These are phyloP conservation scores for Aspergillus eucalypticola DNA, from an alignment of 2,329 filamentous ascomycete species.

Conservation along the genomic window DNA sequence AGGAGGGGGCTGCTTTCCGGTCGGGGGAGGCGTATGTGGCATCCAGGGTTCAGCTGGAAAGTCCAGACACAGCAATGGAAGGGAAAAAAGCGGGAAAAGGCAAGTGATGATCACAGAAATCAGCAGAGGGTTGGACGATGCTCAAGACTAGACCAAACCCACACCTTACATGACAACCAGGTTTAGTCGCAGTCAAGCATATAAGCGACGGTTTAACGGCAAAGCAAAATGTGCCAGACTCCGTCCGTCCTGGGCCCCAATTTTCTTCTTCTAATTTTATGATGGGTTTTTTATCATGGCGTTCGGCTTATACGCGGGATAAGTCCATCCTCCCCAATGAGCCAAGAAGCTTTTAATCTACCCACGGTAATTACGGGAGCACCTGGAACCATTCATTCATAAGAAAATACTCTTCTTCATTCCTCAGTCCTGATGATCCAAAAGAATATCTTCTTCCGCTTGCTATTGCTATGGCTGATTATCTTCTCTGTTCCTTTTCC, in stretches of 20 bases:
- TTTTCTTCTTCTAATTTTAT: conserved; percentile 2
- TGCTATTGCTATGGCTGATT: not conserved
- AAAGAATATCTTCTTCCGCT: not conserved
- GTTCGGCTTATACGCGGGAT: conserved; percentile 1
- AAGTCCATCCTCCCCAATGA: not conserved
- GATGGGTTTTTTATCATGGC: not conserved
- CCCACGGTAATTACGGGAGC: not conserved
- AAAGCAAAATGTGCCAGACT: not conserved
- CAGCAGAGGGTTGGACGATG: not conserved
- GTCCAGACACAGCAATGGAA: not conserved
- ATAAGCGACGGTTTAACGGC: conserved; percentile 1
- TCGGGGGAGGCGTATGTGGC: not conserved
- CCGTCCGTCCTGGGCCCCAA: not conserved
- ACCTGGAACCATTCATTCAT: not conserved
- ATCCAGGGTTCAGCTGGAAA: conserved; percentile 3
- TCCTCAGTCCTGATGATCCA: not conserved
- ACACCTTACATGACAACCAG: not conserved
- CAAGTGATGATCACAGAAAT: conserved; percentile 1
- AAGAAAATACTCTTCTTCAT: not conserved
- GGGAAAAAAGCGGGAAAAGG: not conserved
- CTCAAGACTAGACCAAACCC: not conserved
- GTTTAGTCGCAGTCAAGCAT: not conserved
- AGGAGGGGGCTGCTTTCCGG: no score
- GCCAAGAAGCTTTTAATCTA: conserved; percentile 3
- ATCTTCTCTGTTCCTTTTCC: not conserved